phyloP scores from a whole-genome alignment of 352 stramenopile genomes.

The Bremia lactucae region DNA sequence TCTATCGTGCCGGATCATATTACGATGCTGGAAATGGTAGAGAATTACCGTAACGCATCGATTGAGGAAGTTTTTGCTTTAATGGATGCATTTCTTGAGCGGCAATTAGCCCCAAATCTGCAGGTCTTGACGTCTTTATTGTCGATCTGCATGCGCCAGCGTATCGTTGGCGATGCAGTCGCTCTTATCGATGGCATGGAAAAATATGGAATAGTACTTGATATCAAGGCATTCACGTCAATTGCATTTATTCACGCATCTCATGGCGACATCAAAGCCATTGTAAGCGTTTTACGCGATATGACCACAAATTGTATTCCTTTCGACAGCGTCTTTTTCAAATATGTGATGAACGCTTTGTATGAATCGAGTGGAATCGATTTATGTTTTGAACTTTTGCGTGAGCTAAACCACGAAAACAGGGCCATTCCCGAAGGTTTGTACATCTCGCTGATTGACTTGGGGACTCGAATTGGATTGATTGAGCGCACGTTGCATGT shows the following conservation, averaged over 20 bases:
- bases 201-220: conserved; percentile 24
- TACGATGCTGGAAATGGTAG: conserved; percentile 72
- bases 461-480: conserved; percentile 49
- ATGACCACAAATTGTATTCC: conserved; percentile 28
- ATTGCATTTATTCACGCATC: conserved; percentile 51
- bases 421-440: conserved; percentile 41
- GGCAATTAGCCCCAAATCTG: conserved; percentile 39
- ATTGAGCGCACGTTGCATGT: conserved; percentile 60
- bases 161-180: conserved; percentile 39
- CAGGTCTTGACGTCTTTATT: conserved; percentile 72
- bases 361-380: conserved; percentile 51
- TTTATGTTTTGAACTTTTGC: conserved; percentile 59
- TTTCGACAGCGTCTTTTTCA: conserved; percentile 49
- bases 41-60: conserved; percentile 48
- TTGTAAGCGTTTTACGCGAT: conserved; percentile 36
- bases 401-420: conserved; percentile 31
- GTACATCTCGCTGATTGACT: conserved; percentile 44
- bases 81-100: conserved; percentile 62
- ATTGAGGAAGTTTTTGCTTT: conserved; percentile 55
- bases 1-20: conserved; percentile 47
- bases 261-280: conserved; percentile 35
- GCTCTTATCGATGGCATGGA: conserved; percentile 49
- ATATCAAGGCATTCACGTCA: conserved; percentile 63
- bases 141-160: conserved; percentile 49
- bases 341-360: conserved; percentile 48